Conservation (phyloP, 2,329 filamentous ascomycete species). For the Trichoderma sp. region DNA sequence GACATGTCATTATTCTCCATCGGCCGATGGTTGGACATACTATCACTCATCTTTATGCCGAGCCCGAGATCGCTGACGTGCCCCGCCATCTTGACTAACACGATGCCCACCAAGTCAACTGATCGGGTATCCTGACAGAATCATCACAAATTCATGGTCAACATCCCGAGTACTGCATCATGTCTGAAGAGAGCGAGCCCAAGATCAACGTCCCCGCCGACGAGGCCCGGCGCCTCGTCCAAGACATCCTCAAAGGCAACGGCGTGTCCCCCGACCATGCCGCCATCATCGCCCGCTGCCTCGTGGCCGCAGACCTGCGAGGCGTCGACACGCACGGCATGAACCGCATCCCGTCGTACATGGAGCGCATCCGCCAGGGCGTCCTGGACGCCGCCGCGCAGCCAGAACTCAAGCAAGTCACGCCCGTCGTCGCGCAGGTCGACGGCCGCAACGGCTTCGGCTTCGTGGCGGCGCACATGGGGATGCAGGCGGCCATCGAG, state of each 20-base stretch:
- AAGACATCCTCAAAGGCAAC: conserved; percentile 61
- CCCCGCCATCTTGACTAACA: conserved; percentile 22
- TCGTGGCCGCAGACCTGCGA: conserved; percentile 74
- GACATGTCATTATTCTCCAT: background rate
- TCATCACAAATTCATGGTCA: background rate
- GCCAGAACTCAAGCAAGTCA: conserved; percentile 62
- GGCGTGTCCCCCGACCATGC: conserved; percentile 63
- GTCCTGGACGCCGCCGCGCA: conserved; percentile 64
- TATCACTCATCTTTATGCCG: background rate
- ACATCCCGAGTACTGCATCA: background rate
- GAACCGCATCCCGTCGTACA: conserved; percentile 77
- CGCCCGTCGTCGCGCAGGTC: conserved; percentile 70
- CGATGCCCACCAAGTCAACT: background rate
- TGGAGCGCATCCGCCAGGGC: conserved; percentile 69
- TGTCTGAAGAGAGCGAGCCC: background rate
- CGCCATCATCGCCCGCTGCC: conserved; percentile 63
- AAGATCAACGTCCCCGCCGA: conserved; percentile 40
- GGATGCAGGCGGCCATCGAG: conserved; percentile 67
- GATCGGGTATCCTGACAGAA: background rate
- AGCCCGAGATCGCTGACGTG: conserved; percentile 21
- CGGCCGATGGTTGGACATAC: background rate
- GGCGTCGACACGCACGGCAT: conserved; percentile 78
- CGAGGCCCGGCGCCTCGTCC: conserved; percentile 52
- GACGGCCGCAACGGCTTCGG: conserved; percentile 73
- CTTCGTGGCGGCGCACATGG: conserved; percentile 68